phyloP scores from a whole-genome alignment of 768 basidiomycete species.

The Rickenella mellea region DNA sequence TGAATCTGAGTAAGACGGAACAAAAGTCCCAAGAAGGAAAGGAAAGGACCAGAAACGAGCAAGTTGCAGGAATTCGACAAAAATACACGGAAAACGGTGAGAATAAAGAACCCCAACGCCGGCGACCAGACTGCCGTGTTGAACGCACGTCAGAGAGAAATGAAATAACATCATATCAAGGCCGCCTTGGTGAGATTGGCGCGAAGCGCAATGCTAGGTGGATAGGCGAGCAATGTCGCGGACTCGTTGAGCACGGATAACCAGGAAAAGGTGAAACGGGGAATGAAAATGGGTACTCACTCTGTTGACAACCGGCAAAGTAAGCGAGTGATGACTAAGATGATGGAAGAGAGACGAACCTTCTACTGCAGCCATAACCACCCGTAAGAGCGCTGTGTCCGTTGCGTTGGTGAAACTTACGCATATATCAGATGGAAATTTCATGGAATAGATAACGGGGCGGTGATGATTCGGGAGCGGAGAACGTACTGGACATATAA shows the following conservation, averaged over 20 bases:
- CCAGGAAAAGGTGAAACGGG: slow-evolving; percentile 9
- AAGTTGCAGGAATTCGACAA: slow-evolving; percentile 3
- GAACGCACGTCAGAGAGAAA: background rate
- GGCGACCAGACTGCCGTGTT: background rate
- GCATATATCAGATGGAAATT: slow-evolving; percentile 1
- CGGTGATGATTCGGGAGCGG: slow-evolving; percentile 1
- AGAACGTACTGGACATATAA: slow-evolving; percentile 86
- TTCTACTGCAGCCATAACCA: slow-evolving; percentile 96
- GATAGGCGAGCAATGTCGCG: background rate
- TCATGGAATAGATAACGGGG: slow-evolving; percentile 4
- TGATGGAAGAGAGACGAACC: slow-evolving; percentile 37
- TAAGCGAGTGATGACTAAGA: slow-evolving; percentile 5
- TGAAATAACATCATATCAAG: slow-evolving; percentile 37
- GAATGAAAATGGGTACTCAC: slow-evolving; percentile 44
- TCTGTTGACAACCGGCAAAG: slow-evolving; percentile 30
- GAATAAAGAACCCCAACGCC: background rate
- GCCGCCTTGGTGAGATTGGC: slow-evolving; percentile 56
- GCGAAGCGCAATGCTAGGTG: slow-evolving; percentile 56
- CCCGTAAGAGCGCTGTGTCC: slow-evolving; percentile 78
- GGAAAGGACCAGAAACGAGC: slow-evolving; percentile 3
- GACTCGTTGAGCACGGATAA: background rate
- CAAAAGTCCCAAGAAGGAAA: slow-evolving; percentile 7
- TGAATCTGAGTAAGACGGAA: slow-evolving; percentile 9
- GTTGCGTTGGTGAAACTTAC: slow-evolving; percentile 81
- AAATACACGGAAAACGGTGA: slow-evolving; percentile 6